Evolutionary conservation across 2,329 filamentous ascomycete species (phyloP).

Genomic region (Aspergillus oerlinghausenensis): DNA sequence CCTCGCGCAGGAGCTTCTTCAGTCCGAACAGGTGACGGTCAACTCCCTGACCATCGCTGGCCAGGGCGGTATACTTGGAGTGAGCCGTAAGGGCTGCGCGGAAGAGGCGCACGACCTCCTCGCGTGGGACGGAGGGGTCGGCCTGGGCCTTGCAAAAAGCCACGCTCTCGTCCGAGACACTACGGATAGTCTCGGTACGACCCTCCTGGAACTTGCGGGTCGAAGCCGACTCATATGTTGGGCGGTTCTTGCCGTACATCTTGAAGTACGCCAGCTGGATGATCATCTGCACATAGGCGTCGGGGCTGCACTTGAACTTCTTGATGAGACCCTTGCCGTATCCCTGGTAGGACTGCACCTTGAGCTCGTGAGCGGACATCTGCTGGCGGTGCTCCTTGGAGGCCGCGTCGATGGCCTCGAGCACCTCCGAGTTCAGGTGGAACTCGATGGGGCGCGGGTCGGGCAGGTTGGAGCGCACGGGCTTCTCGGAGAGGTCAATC

Average conservation of each 20-base stretch:
- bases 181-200: slow-evolving; percentile 91
- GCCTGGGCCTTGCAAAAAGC: slow-evolving; percentile 86
- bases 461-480: slow-evolving; percentile 74
- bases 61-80: slow-evolving; percentile 83
- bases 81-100: slow-evolving; percentile 76
- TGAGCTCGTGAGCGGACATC: slow-evolving; percentile 83
- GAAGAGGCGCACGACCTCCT: slow-evolving; percentile 69
- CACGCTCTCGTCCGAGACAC: slow-evolving; percentile 84
- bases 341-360: slow-evolving; percentile 91
- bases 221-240: slow-evolving; percentile 94
- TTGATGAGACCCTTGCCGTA: slow-evolving; percentile 99
- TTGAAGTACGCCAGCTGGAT: slow-evolving; percentile 98
- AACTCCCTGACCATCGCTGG: slow-evolving; percentile 86
- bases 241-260: slow-evolving; percentile 97
- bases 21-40: slow-evolving; percentile 96
- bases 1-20: slow-evolving; percentile 79
- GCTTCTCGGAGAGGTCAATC: slow-evolving; percentile 77
- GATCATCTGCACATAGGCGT: slow-evolving; percentile 97
- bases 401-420: slow-evolving; percentile 74
- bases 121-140: slow-evolving; percentile 60
- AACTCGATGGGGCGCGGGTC: slow-evolving; percentile 77
- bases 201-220: slow-evolving; percentile 94
- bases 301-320: slow-evolving; percentile 97
- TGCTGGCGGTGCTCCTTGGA: slow-evolving; percentile 72
- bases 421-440: slow-evolving; percentile 67